phyloP scores from a whole-genome alignment of 1,284 basidiomycete species.

The Rhodotorula sp. region DNA sequence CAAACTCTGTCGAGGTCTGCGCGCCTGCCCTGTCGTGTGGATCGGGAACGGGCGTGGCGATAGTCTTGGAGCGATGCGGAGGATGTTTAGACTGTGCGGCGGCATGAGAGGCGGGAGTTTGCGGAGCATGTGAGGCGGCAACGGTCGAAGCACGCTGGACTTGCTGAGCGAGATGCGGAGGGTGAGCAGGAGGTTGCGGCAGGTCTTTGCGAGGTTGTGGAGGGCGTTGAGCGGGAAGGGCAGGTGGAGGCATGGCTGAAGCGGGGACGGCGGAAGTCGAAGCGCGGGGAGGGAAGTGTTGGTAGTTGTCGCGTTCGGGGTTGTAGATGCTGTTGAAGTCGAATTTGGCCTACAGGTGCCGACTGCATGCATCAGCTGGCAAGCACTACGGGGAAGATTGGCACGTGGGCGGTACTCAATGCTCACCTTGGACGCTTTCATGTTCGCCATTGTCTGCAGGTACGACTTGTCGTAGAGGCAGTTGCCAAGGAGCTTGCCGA shows the following conservation, averaged over 20 bases:
- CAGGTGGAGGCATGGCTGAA: slow-evolving; percentile 10
- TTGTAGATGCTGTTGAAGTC: slow-evolving; percentile 71
- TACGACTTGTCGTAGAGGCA: slow-evolving; percentile 93
- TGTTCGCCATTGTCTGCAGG: slow-evolving; percentile 76
- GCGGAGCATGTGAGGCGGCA: neutral
- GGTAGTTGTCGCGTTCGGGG: slow-evolving; percentile 38
- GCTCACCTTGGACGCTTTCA: slow-evolving; percentile 74
- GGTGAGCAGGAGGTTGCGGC: slow-evolving; percentile 1
- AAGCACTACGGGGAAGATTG: no score
- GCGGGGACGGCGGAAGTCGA: neutral
- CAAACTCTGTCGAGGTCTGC: neutral
- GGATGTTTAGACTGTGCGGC: neutral
- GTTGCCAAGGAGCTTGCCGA: slow-evolving; percentile 92
- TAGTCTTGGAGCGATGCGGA: slow-evolving; percentile 11
- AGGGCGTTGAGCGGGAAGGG: neutral
- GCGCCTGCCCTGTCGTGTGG: slow-evolving; percentile 3
- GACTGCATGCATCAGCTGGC: no score
- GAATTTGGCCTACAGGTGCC: slow-evolving; percentile 80
- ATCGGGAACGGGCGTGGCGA: neutral
- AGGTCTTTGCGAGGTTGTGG: neutral
- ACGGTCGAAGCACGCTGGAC: slow-evolving; percentile 7
- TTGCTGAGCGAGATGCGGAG: slow-evolving; percentile 4
- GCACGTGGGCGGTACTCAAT: no score
- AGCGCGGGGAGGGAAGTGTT: neutral
- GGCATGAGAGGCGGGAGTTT: neutral